Conservation (phyloP, 371 early-diverging fungal genomes). For the Basidiobolus meristosporus region DNA sequence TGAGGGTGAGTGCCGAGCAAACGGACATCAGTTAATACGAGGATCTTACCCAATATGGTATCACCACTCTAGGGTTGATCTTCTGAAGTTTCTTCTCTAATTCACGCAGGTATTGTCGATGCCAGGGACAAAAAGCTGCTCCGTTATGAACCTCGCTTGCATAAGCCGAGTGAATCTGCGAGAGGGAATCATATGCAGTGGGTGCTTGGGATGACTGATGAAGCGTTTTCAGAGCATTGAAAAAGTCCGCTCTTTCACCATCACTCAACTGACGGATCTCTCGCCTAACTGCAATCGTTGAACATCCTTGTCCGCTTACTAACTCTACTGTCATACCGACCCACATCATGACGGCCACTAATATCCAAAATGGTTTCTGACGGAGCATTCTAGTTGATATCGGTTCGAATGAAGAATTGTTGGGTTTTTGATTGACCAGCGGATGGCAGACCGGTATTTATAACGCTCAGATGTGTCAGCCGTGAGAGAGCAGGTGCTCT, state of each 20-base stretch:
- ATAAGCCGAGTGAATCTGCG: background rate
- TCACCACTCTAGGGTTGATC: conserved; percentile 3
- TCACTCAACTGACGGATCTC: background rate
- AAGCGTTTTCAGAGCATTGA: background rate
- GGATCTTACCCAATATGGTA: conserved; percentile 7
- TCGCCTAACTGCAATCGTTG: background rate
- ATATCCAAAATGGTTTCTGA: too few relatives aligned
- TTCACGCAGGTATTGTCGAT: conserved; percentile 8
- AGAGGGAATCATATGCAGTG: background rate
- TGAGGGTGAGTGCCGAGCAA: too few relatives aligned
- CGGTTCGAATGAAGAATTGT: too few relatives aligned
- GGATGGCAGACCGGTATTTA: too few relatives aligned
- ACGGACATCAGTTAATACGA: too few relatives aligned
- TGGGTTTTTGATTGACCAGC: too few relatives aligned
- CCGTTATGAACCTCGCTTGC: background rate
- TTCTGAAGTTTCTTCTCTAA: conserved; percentile 9
- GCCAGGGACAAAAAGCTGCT: conserved; percentile 13
- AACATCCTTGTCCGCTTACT: too few relatives aligned
- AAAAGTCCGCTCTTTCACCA: background rate
- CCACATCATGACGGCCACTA: too few relatives aligned
- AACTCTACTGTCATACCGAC: too few relatives aligned
- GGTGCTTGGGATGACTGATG: background rate
- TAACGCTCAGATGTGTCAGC: too few relatives aligned
- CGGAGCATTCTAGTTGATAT: too few relatives aligned
- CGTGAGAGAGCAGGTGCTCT: too few relatives aligned